These are phyloP conservation scores for Penicillium occitanis DNA, from an alignment of 2,329 filamentous ascomycete species.

Conservation along the genomic window DNA sequence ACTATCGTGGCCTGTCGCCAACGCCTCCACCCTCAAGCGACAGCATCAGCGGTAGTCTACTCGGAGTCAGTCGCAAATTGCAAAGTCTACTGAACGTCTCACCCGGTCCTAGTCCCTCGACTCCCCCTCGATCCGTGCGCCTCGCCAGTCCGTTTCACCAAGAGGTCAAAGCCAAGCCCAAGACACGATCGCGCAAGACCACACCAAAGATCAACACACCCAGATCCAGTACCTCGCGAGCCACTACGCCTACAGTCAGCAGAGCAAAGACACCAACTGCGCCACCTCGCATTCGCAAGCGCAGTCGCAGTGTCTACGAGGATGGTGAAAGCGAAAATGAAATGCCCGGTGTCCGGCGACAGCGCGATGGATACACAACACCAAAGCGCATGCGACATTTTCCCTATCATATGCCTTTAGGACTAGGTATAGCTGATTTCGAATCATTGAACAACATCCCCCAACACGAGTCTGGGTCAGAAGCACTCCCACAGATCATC, in stretches of 20 bases:
- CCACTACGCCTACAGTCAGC: not conserved
- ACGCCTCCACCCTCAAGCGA: conserved; percentile 42
- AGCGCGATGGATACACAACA: conserved; percentile 37
- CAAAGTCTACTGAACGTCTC: conserved; percentile 45
- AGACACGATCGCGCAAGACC: conserved; percentile 34
- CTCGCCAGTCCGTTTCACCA: conserved; percentile 43
- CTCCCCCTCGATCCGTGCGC: conserved; percentile 37
- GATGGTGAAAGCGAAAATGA: conserved; percentile 27
- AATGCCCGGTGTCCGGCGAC: conserved; percentile 4
- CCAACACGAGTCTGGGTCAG: conserved; percentile 23
- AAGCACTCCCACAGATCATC: conserved; percentile 26
- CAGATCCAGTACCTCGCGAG: not conserved
- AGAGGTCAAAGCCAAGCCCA: conserved; percentile 20
- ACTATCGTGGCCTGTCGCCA: conserved; percentile 39
- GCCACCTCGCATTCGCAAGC: conserved; percentile 39
- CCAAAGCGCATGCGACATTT: conserved; percentile 47
- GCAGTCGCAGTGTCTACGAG: conserved; percentile 36
- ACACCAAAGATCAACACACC: conserved; percentile 20
- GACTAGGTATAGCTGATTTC: conserved; percentile 46
- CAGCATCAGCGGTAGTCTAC: conserved; percentile 39
- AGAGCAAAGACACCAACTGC: conserved; percentile 25
- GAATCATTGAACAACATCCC: conserved; percentile 34
- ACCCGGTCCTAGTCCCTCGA: conserved; percentile 31
- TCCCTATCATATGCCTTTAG: conserved; percentile 47
- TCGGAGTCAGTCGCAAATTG: conserved; percentile 45